phyloP scores from a whole-genome alignment of 2,329 filamentous ascomycete genomes.

The Phialemonium atrogriseum region DNA sequence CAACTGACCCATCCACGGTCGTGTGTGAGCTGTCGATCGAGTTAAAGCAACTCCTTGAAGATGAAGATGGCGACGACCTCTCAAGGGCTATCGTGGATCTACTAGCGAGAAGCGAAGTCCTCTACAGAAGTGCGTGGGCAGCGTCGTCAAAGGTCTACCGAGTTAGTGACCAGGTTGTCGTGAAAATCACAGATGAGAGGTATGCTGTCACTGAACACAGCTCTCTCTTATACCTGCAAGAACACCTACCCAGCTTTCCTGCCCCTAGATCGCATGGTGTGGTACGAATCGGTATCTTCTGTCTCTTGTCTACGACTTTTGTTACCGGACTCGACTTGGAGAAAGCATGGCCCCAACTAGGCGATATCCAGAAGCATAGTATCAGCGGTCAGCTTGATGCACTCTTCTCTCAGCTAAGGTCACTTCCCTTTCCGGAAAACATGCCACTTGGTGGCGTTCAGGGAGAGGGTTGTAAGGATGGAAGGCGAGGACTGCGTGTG shows the following conservation, averaged over 20 bases:
- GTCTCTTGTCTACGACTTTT: conserved; percentile 9
- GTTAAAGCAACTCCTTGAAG: background rate
- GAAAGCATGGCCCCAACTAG: conserved; percentile 7
- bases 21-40: background rate
- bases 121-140: background rate
- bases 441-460: conserved; percentile 5
- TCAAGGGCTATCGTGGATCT: background rate
- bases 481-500: background rate
- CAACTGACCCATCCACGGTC: background rate
- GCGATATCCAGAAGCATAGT: conserved; percentile 7
- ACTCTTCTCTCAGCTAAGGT: conserved; percentile 8
- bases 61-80: background rate
- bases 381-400: conserved; percentile 8
- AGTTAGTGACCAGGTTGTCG: background rate
- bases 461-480: conserved; percentile 1
- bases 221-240: conserved; percentile 5
- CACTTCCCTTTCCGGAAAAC: conserved; percentile 6
- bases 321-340: conserved; percentile 8
- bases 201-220: background rate
- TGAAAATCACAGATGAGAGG: background rate
- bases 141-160: background rate
- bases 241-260: conserved; percentile 7
- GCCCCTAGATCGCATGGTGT: conserved; percentile 7
- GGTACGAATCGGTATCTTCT: background rate
- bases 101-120: background rate